Evolutionary conservation across 192 early-diverging fungal species (phyloP).

Genomic region (Dimargaris cristalligena): DNA sequence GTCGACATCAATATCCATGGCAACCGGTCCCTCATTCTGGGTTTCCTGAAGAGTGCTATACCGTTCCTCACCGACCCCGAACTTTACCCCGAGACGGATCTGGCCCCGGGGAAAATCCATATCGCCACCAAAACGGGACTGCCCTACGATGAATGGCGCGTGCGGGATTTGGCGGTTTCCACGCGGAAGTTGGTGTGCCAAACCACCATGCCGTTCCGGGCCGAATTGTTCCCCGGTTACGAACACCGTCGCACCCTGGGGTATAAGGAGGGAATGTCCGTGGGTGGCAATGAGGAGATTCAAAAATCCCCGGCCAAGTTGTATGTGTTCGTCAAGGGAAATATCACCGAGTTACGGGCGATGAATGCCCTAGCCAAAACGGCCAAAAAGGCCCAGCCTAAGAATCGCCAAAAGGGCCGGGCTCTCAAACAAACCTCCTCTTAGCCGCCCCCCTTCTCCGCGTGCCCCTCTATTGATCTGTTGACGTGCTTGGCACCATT

Average conservation of each 20-base stretch:
- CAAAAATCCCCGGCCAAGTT: constrained; percentile 40
- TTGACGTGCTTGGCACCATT: no score
- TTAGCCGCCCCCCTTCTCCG: no score
- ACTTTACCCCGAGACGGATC: constrained; percentile 5
- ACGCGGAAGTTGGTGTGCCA: constrained; percentile 36
- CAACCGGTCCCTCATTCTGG: constrained; percentile 55
- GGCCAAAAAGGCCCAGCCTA: no score
- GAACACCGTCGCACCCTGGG: constrained; percentile 91
- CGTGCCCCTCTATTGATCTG: no score
- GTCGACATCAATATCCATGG: constrained; percentile 61
- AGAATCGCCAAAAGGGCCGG: no score
- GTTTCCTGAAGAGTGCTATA: constrained; percentile 41
- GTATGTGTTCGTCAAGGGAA: constrained; percentile 41
- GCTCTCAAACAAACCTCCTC: no score
- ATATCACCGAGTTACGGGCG: not conserved
- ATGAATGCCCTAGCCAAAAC: no score
- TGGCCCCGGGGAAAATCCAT: constrained; percentile 43
- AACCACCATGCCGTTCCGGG: constrained; percentile 43
- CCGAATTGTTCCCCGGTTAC: constrained; percentile 63
- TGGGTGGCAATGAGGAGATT: constrained; percentile 65
- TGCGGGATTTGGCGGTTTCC: constrained; percentile 54
- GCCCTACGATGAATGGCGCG: constrained; percentile 81
- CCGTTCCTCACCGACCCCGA: constrained; percentile 29
- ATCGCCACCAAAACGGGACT: constrained; percentile 68
- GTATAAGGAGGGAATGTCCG: constrained; percentile 65